phyloP scores from a whole-genome alignment of 768 basidiomycete species.

The Tricholoma bakamatsutake region DNA sequence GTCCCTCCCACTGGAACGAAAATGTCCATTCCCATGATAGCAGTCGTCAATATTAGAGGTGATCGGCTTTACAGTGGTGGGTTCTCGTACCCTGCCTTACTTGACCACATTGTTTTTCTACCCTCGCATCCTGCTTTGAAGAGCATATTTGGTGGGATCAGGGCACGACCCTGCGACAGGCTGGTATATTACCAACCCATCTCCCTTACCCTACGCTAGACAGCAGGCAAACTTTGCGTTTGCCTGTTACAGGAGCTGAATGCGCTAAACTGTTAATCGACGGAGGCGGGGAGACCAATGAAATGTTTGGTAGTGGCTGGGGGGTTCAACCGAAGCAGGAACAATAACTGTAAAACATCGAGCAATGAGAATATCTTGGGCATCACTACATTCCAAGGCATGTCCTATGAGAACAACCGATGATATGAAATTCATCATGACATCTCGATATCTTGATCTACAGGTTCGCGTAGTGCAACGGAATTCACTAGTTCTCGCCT shows the following conservation, averaged over 20 bases:
- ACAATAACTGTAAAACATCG: background rate
- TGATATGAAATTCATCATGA: slow-evolving; percentile 24
- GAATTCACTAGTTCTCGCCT: slow-evolving; percentile 86
- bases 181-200: slow-evolving; percentile 29
- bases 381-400: background rate
- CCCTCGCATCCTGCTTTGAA: slow-evolving; percentile 6
- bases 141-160: slow-evolving; percentile 45
- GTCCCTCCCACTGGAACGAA: slow-evolving; percentile 47
- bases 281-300: slow-evolving; percentile 32
- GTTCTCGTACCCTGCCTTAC: background rate
- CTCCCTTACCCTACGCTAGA: slow-evolving; percentile 21
- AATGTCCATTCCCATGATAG: slow-evolving; percentile 45
- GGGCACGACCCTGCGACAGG: slow-evolving; percentile 31
- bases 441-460: slow-evolving; percentile 66
- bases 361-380: background rate
- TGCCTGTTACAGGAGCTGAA: slow-evolving; percentile 34
- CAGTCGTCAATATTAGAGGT: slow-evolving; percentile 46
- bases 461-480: slow-evolving; percentile 66
- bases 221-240: slow-evolving; percentile 20
- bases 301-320: slow-evolving; percentile 33
- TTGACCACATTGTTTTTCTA: background rate
- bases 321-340: slow-evolving; percentile 12
- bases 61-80: slow-evolving; percentile 33
- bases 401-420: background rate
- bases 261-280: slow-evolving; percentile 30